Conservation (phyloP, 257 asterid genomes). For the Solanum sitiens region DNA sequence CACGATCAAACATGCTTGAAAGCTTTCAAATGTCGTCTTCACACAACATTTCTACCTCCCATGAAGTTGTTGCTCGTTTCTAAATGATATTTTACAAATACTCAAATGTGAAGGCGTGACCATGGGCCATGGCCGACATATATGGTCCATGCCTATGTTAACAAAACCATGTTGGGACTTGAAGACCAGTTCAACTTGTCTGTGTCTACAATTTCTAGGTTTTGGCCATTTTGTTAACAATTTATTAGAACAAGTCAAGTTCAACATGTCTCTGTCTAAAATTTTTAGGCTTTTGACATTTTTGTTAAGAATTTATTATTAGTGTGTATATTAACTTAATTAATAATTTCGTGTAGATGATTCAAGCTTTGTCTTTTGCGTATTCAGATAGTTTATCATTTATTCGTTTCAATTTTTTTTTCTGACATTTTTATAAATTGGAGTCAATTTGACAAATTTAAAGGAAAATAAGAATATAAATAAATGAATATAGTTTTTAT, state of each 20-base stretch:
- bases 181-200: background rate
- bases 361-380: background rate
- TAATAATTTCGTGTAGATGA: background rate
- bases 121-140: background rate
- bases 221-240: background rate
- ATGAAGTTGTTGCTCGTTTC: no score
- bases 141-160: background rate
- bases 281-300: background rate
- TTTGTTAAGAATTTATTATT: background rate
- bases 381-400: background rate
- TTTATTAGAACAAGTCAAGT: background rate
- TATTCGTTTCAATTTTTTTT: background rate
- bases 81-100: no score
- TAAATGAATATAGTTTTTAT: background rate
- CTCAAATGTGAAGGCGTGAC: background rate
- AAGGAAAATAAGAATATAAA: background rate
- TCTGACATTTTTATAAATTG: background rate
- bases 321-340: background rate
- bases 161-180: background rate
- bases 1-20: no score
- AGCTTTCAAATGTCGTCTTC: no score
- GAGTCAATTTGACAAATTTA: background rate
- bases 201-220: background rate
- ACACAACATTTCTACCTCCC: no score
- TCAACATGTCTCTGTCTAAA: background rate